Percentiles rank a stretch among this genome's conserved stretches.
These are phyloP conservation scores for Onygenales sp. DNA, from an alignment of 2,329 filamentous ascomycete species.

Conservation along the genomic window DNA sequence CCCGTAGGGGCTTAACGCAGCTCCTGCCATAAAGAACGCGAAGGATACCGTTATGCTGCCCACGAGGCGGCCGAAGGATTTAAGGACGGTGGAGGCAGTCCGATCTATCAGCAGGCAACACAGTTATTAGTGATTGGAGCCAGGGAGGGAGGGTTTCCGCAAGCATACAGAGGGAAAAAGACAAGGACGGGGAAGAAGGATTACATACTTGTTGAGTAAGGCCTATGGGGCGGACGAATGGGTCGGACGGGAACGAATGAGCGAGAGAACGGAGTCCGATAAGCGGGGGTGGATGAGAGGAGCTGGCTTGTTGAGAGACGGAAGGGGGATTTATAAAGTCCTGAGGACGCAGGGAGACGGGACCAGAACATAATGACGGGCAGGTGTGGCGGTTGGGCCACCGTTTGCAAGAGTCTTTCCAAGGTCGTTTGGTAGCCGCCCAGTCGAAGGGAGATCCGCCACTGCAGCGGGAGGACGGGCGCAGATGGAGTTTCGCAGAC, in stretches of 20 bases:
- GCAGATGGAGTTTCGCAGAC: too few relatives aligned
- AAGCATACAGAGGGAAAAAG: too few relatives aligned
- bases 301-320: not conserved
- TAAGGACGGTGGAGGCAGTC: slow-evolving; percentile 9
- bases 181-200: too few relatives aligned
- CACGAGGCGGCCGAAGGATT: slow-evolving; percentile 24
- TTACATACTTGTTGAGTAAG: not conserved
- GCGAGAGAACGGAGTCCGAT: not conserved
- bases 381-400: too few relatives aligned
- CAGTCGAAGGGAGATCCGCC: too few relatives aligned
- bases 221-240: not conserved
- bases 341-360: too few relatives aligned
- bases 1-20: slow-evolving; percentile 40
- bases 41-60: slow-evolving; percentile 28
- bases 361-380: too few relatives aligned
- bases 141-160: not conserved
- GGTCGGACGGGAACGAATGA: not conserved
- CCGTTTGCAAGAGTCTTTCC: too few relatives aligned
- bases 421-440: too few relatives aligned
- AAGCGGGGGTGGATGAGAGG: not conserved
- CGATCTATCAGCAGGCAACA: slow-evolving; percentile 1
- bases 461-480: too few relatives aligned
- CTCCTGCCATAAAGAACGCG: slow-evolving; percentile 24
- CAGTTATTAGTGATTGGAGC: not conserved
- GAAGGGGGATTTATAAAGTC: not conserved